These are phyloP conservation scores for Falciphora oryzae DNA, from an alignment of 2,329 filamentous ascomycete genomes.

Conservation along the genomic window DNA sequence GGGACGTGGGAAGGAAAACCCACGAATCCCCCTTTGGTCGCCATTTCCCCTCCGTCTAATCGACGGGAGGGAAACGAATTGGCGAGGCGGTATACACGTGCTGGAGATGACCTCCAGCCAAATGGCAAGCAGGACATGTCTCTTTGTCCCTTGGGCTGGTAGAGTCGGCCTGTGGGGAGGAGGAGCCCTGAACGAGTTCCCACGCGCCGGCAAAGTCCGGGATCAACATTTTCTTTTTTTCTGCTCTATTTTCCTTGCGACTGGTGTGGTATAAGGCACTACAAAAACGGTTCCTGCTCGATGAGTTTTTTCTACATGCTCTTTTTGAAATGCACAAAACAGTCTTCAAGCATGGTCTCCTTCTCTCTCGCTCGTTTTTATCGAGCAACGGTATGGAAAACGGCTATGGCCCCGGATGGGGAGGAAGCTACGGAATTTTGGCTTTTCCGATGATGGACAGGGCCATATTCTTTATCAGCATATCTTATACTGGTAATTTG, in stretches of 20 bases:
- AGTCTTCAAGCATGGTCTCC: slow-evolving; percentile 6
- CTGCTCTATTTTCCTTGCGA: not conserved
- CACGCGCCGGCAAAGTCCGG: not conserved
- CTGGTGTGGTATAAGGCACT: not conserved
- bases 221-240: not conserved
- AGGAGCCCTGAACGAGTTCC: not conserved
- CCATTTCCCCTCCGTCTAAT: not conserved
- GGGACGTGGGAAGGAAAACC: not conserved
- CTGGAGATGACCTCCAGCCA: not conserved
- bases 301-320: not conserved
- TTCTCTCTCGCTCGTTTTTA: slow-evolving; percentile 1
- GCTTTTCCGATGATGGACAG: slow-evolving; percentile 6
- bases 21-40: not conserved
- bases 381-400: slow-evolving; percentile 9
- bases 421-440: slow-evolving; percentile 6
- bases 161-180: not conserved
- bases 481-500: slow-evolving; percentile 11
- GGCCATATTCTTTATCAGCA: slow-evolving; percentile 3
- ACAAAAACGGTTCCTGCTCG: slow-evolving; percentile 1
- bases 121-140: not conserved
- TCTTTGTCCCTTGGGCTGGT: not conserved
- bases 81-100: not conserved
- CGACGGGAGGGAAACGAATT: not conserved
- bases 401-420: slow-evolving; percentile 6
- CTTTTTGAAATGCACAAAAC: slow-evolving; percentile 5